A percentile compares a stretch with the other conserved stretches of the same genome.
phyloP scores from a whole-genome alignment of 345 rosid genomes.

The Linum trigynum region DNA sequence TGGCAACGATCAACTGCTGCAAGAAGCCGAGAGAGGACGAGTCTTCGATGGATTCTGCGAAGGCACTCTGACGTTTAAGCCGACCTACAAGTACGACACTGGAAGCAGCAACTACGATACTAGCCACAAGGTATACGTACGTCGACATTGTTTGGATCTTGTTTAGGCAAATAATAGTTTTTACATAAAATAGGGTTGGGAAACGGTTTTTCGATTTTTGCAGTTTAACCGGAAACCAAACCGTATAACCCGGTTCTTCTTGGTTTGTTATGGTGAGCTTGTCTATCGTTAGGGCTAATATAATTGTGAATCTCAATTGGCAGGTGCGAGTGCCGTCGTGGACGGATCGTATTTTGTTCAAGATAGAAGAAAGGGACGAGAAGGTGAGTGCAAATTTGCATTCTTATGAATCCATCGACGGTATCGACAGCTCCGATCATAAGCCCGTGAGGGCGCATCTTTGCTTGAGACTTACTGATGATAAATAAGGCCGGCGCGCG shows the following conservation, averaged over 20 bases:
- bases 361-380: slow-evolving; percentile 24
- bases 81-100: slow-evolving; percentile 48
- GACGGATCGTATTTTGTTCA: slow-evolving; percentile 47
- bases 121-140: slow-evolving; percentile 39
- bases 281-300: too few species aligned
- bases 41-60: slow-evolving; percentile 53
- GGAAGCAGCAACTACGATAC: slow-evolving; percentile 60
- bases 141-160: neutral
- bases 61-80: slow-evolving; percentile 53
- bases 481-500: too few species aligned
- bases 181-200: too few species aligned
- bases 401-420: slow-evolving; percentile 42
- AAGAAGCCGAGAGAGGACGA: slow-evolving; percentile 59
- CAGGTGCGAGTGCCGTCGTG: slow-evolving; percentile 49
- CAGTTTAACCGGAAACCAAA: too few species aligned
- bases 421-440: slow-evolving; percentile 40
- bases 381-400: slow-evolving; percentile 27
- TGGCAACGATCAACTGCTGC: slow-evolving; percentile 57
- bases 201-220: too few species aligned
- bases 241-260: too few species aligned
- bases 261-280: too few species aligned
- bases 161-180: too few species aligned
- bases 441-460: slow-evolving; percentile 50
- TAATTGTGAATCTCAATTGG: neutral
- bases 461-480: slow-evolving; percentile 22